Evolutionary conservation across 495 filamentous ascomycete genomes (phyloP).

Genomic region (Neurospora tetrasperma): DNA sequence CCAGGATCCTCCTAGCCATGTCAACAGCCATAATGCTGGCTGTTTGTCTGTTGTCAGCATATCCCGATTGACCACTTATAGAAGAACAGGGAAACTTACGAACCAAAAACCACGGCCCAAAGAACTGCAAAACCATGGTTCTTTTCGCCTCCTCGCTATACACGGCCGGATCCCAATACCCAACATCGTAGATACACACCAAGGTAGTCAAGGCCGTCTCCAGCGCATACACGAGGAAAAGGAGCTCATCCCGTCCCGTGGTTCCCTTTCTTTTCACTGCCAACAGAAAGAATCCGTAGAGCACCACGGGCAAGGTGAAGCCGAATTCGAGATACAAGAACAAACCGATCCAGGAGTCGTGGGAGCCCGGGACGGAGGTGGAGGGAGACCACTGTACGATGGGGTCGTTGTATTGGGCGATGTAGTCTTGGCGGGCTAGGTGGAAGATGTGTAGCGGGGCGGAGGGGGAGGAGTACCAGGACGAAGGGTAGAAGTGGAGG

Average conservation of each 20-base stretch:
- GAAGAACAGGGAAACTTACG: conserved; percentile 42
- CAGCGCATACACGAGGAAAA: conserved; percentile 57
- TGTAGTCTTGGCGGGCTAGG: conserved; percentile 50
- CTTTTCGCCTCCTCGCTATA: conserved; percentile 42
- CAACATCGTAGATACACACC: conserved; percentile 48
- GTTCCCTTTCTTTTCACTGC: conserved; percentile 18
- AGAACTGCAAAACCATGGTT: conserved; percentile 41
- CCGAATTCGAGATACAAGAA: conserved; percentile 61
- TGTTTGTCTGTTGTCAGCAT: conserved; percentile 3
- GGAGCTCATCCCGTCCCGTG: conserved; percentile 45
- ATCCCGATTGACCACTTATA: background rate
- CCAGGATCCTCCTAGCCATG: conserved; percentile 30
- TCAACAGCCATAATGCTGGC: conserved; percentile 30
- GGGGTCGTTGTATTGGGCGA: conserved; percentile 61
- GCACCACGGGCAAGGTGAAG: conserved; percentile 56
- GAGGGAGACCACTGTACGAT: conserved; percentile 56
- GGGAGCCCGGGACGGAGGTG: conserved; percentile 8
- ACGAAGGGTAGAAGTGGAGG: conserved; percentile 51
- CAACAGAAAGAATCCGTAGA: conserved; percentile 41
- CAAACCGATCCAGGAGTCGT: conserved; percentile 54
- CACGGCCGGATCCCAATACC: conserved; percentile 41
- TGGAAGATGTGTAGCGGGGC: conserved; percentile 37
- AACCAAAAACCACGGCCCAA: conserved; percentile 61
- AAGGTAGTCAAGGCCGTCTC: conserved; percentile 64
- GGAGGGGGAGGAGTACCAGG: conserved; percentile 32